A percentile compares a stretch with the other conserved stretches of the same genome.
phyloP scores from a whole-genome alignment of 1,284 basidiomycete species.

The Exobasidium rhododendri region DNA sequence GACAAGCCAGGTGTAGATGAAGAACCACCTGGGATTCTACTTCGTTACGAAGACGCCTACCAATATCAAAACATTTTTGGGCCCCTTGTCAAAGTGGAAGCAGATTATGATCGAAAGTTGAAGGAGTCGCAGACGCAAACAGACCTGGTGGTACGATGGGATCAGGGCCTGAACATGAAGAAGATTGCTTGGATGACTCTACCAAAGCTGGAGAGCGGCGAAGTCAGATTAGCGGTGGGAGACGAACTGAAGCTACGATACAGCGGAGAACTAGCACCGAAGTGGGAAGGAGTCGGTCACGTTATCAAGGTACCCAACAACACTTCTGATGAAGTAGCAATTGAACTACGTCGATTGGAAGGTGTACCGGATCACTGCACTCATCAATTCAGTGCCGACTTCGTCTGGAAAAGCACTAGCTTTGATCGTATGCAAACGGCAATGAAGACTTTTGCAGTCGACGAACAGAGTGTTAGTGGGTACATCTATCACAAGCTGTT shows the following conservation, averaged over 20 bases:
- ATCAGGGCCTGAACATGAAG: conserved; percentile 95
- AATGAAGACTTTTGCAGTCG: conserved; percentile 98
- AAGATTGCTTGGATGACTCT: conserved; percentile 93
- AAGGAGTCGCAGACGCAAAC: conserved; percentile 99
- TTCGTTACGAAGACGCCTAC: conserved; percentile 92
- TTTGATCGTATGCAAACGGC: conserved; percentile 99
- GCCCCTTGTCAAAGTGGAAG: conserved; percentile 97
- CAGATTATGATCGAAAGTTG: conserved; percentile 94
- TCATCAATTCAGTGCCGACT: conserved; percentile 91
- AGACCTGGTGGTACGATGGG: conserved; percentile 93
- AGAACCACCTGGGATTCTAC: conserved; percentile 83
- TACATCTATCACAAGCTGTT: conserved; percentile 98
- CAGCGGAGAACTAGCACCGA: conserved; percentile 71
- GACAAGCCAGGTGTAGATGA: conserved; percentile 71
- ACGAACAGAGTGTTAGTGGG: conserved; percentile 97
- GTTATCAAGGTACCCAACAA: conserved; percentile 99
- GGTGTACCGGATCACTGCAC: conserved; percentile 93
- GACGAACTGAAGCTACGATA: conserved; percentile 91
- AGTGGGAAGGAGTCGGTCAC: conserved; percentile 94
- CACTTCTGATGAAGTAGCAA: conserved; percentile 95
- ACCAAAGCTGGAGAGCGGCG: conserved; percentile 95
- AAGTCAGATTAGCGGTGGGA: conserved; percentile 92
- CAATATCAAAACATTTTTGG: conserved; percentile 99
- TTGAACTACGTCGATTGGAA: conserved; percentile 85
- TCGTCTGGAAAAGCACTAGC: conserved; percentile 99